Evolutionary conservation across 768 basidiomycete genomes (phyloP), one percentile per base, ranked within the genome.

Genomic region (Lactarius trivialis): DNA sequence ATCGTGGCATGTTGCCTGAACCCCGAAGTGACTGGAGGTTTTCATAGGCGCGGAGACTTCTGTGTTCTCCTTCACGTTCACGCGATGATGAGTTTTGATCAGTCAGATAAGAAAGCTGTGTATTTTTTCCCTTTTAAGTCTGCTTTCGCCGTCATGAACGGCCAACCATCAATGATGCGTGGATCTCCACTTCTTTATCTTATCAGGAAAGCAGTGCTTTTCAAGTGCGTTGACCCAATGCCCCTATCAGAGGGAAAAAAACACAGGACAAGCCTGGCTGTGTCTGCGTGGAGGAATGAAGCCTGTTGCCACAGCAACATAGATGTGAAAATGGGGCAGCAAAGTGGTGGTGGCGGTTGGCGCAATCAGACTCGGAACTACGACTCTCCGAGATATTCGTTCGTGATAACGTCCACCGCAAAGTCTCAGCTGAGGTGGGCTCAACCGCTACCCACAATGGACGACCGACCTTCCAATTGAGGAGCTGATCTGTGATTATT

Each of bases 151-250:
- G 56, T 58, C 61, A 55, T n/a, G 28, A 30, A 26, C 24, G 34
- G 51, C 30, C 28, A n/a, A 43, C 63, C 63, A 64, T 64, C 63
- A 64, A 56, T 64, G 58, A 64, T 60, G 21, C 58, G 55, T 52
- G 30, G 32, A 33, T 33, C 51, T 52, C 51, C n/a, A 19, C 30
- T 52, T 28, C 28, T 28, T 24, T 52, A 33, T 24, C 45, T 48
- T 48, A 48, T 12, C 24, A 12, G 17, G 15, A 39, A 39, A 49
- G 41, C 15, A 15, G 34, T 30, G 28, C 32, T 9, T 57, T 21
- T 32, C 6, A 32, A 33, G 37, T 24, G 19, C 9, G 14, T 36
- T 21, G 49, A 24, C 43, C 21, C 43, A 52, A 15, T 48, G 9
- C 45, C 30, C 57, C 57, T 28, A 63, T 63, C 57, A 59, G 45